A percentile compares a stretch with the other conserved stretches of the same genome.
These are phyloP conservation scores for Gossypium davidsonii DNA, from an alignment of 441 rosid genomes.

Conservation along the genomic window DNA sequence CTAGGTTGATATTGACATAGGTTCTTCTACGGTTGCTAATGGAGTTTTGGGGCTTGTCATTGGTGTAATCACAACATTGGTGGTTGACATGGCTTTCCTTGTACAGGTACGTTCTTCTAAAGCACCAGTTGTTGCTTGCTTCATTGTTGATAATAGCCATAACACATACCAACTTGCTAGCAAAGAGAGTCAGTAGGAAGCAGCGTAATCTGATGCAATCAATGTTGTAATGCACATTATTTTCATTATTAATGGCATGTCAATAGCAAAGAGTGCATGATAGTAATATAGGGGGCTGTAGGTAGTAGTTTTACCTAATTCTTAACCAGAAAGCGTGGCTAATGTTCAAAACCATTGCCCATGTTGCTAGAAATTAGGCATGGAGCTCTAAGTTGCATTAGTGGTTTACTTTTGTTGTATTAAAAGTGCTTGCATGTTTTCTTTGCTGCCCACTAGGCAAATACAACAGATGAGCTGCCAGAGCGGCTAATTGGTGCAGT, in stretches of 20 bases:
- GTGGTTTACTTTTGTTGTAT: not conserved
- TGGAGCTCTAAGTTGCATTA: not conserved
- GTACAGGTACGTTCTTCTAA: slow-evolving; percentile 60
- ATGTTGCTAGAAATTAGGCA: not conserved
- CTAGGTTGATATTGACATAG: slow-evolving; percentile 94
- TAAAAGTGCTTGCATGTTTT: slow-evolving; percentile 5
- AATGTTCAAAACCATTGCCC: not conserved
- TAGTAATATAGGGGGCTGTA: not conserved
- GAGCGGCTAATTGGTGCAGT: slow-evolving; percentile 90
- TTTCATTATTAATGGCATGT: not conserved
- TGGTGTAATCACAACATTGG: slow-evolving; percentile 85
- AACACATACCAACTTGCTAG: not conserved
- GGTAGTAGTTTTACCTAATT: not conserved
- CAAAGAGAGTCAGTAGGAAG: not conserved
- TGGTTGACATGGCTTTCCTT: slow-evolving; percentile 98
- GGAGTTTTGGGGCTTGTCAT: slow-evolving; percentile 96
- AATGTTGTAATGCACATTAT: not conserved
- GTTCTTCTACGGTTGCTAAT: slow-evolving; percentile 97
- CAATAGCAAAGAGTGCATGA: not conserved
- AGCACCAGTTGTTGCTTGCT: not conserved
- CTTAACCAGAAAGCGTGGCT: not conserved
- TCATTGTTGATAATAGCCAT: not conserved
- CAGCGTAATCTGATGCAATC: not conserved
- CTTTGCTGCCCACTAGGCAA: slow-evolving; percentile 44
- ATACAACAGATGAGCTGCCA: slow-evolving; percentile 78